Evolutionary conservation across 257 asterid species (phyloP).

Genomic region (Asclepias syriaca): DNA sequence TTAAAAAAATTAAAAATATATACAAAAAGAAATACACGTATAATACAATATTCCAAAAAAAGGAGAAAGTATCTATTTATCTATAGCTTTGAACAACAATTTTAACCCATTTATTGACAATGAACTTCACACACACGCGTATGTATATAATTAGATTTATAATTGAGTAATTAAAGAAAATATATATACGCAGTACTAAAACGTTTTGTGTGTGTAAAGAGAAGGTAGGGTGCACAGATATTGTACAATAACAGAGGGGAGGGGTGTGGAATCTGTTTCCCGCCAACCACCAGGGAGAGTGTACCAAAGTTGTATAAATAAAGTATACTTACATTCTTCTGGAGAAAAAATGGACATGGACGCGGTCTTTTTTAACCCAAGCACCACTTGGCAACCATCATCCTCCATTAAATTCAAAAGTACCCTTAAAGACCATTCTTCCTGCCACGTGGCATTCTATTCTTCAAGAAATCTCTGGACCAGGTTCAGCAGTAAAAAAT

Average conservation of each 20-base stretch:
- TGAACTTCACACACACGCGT: too few relatives aligned
- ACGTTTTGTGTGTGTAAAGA: not conserved
- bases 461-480: slow-evolving; percentile 3
- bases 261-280: slow-evolving; percentile 4
- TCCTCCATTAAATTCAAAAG: slow-evolving; percentile 29
- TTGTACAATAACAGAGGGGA: not conserved
- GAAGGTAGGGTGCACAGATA: not conserved
- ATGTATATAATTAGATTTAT: too few relatives aligned
- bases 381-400: slow-evolving; percentile 37
- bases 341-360: slow-evolving; percentile 25
- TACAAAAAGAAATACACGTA: too few relatives aligned
- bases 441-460: slow-evolving; percentile 23
- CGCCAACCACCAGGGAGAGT: not conserved
- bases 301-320: not conserved
- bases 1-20: too few relatives aligned
- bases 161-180: too few relatives aligned
- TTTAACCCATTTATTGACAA: too few relatives aligned
- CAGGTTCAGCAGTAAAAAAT: not conserved
- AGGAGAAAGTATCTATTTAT: too few relatives aligned
- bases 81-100: too few relatives aligned
- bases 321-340: slow-evolving; percentile 1
- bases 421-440: slow-evolving; percentile 24
- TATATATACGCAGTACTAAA: too few relatives aligned
- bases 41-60: too few relatives aligned
- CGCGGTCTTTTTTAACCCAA: slow-evolving; percentile 35